These are phyloP conservation scores for Lolium rigidum DNA, from an alignment of 176 grass and related monocot genomes.

Conservation along the genomic window DNA sequence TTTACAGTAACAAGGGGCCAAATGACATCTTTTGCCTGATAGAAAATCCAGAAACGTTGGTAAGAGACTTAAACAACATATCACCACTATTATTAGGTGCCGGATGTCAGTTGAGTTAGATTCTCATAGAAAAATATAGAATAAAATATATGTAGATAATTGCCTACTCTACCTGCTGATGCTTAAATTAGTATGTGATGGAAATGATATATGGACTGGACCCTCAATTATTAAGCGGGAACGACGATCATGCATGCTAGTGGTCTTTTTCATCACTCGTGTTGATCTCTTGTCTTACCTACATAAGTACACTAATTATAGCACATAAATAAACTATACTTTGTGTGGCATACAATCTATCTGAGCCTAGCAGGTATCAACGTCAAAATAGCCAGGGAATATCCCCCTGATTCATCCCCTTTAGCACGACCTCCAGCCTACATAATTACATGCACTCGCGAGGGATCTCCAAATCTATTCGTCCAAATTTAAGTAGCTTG, in stretches of 20 bases:
- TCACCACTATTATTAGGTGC: neutral
- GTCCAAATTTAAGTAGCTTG: neutral
- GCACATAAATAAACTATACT: neutral
- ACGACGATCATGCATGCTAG: constrained; percentile 20
- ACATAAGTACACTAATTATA: neutral
- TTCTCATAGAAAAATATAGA: neutral
- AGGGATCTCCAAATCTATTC: neutral
- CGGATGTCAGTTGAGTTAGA: neutral
- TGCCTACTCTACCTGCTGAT: neutral
- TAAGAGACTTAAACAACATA: neutral
- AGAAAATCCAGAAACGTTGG: neutral
- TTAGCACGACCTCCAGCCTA: neutral
- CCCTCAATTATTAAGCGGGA: neutral
- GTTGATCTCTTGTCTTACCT: neutral
- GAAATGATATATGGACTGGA: neutral
- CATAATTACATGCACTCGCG: neutral
- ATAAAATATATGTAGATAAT: neutral
- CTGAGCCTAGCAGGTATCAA: neutral
- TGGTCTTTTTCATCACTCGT: too few relatives aligned
- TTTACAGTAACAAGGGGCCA: neutral
- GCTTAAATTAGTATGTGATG: neutral
- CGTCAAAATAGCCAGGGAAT: neutral
- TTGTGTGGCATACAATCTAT: neutral
- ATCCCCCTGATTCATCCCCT: neutral
- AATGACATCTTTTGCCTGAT: neutral